phyloP scores from a whole-genome alignment of 495 filamentous ascomycete species.

The Aspergillus sclerotiicarbonarius region DNA sequence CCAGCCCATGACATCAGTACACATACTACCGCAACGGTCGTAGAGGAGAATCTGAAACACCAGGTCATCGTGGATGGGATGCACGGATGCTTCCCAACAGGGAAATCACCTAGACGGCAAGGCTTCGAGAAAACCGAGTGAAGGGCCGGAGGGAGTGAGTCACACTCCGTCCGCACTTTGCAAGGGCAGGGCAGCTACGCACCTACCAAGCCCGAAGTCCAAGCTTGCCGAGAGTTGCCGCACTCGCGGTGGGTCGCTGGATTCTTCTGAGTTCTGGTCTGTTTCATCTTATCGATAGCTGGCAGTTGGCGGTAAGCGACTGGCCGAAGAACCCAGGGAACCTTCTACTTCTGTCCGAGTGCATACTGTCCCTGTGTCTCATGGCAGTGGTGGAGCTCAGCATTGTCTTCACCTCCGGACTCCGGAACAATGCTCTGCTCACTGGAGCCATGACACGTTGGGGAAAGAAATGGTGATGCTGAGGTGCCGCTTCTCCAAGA shows the following conservation, averaged over 20 bases:
- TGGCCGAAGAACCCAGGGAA: background rate
- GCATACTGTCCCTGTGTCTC: background rate
- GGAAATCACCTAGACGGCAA: slow-evolving; percentile 17
- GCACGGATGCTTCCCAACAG: slow-evolving; percentile 10
- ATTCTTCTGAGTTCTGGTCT: slow-evolving; percentile 1
- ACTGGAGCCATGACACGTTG: background rate
- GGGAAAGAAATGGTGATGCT: background rate
- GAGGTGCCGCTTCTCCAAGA: background rate
- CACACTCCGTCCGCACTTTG: background rate
- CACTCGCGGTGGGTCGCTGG: background rate
- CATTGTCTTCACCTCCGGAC: background rate
- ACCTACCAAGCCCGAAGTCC: background rate
- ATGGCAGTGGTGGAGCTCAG: background rate
- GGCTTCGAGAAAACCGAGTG: slow-evolving; percentile 20
- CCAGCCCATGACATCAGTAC: slow-evolving; percentile 1
- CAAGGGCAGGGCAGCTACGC: background rate
- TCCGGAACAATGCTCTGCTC: background rate
- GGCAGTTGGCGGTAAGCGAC: background rate
- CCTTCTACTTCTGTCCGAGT: background rate
- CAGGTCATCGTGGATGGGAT: background rate
- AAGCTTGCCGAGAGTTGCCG: background rate
- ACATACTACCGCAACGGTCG: slow-evolving; percentile 8
- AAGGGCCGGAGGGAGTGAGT: slow-evolving; percentile 9
- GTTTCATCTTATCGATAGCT: background rate
- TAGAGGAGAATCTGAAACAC: slow-evolving; percentile 11